Evolutionary conservation across 192 early-diverging fungal species (phyloP).

Genomic region (Coemansia sp.): DNA sequence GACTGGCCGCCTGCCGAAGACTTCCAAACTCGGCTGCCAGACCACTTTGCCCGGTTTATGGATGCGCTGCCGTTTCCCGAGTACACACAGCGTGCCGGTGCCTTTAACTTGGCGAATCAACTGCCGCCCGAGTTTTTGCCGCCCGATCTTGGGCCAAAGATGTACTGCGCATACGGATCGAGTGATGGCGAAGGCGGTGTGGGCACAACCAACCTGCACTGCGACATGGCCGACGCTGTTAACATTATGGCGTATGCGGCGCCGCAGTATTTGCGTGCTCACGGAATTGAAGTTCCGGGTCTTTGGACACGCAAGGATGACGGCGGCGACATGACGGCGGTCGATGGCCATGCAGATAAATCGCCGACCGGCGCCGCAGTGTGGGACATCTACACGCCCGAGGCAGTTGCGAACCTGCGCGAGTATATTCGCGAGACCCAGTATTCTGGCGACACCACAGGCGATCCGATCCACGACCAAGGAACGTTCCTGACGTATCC

Average conservation of each 20-base stretch:
- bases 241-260: constrained; percentile 68
- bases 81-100: constrained; percentile 56
- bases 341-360: not conserved
- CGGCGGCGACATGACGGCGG: not conserved
- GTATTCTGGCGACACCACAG: constrained; percentile 5
- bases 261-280: constrained; percentile 8
- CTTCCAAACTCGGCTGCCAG: constrained; percentile 56
- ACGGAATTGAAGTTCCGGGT: constrained; percentile 15
- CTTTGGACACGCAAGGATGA: constrained; percentile 8
- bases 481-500: constrained; percentile 56
- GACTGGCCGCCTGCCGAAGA: constrained; percentile 68
- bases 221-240: constrained; percentile 77
- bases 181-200: constrained; percentile 49
- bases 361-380: constrained; percentile 15
- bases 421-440: constrained; percentile 25
- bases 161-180: constrained; percentile 71
- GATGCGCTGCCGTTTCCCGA: constrained; percentile 55
- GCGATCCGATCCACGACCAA: constrained; percentile 69
- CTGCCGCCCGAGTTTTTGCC: constrained; percentile 57
- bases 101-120: constrained; percentile 58
- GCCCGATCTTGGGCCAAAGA: constrained; percentile 72
- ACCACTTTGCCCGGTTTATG: constrained; percentile 58
- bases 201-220: constrained; percentile 73
- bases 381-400: constrained; percentile 64
- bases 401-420: constrained; percentile 35